Base-by-base conservation (phyloP, 352 stramenopile genomes). In the Phytophthora megakarya region DNA sequence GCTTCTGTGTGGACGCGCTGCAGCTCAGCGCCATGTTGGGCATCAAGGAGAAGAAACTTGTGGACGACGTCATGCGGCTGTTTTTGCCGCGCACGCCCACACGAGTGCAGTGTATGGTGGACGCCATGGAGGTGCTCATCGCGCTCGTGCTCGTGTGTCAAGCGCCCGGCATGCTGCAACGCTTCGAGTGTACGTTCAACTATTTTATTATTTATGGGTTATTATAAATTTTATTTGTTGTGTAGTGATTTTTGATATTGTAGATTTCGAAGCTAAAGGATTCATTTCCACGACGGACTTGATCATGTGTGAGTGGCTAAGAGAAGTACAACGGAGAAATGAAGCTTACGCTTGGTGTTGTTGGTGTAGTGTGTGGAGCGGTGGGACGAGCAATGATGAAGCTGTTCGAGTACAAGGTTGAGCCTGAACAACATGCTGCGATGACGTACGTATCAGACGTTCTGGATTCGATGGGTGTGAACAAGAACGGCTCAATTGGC, bases 101-200 rank as follows among this genome's bases (percentile, higher is more conserved):
- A 25, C 70, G 81, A 23, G 77, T 83, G 30, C 76, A 86, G 66
- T 86, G 74, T 57, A 87, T 86, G 80, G 75, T 92, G 23, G 83
- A 92, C 58, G 63, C 60, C n/a, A 86, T 86, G 69, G 80, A 92
- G 56, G 71, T 92, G 13, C 67, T 90, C 23, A 72, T 90, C 28
- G 76, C 79, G 21, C 46, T 92, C 12, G 67, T 77, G 10, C 75
- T 92, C 43, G 79, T 89, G 11, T 90, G 79, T 28, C 83, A 92
- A 49, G 78, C 80, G 16, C 68, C 76, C 1, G 74, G 52, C 25
- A 88, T 87, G 78, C 66, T 73, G 21, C 68, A 67, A n/a, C 81
- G 81, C 32, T 88, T 88, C 45, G 72, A 90, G 70, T 48, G 77
- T 82, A 32, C 7, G 61, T 67, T 55, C 19, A 21, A 33, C 43